Conservation (phyloP, 306 rosid genomes). For the Lathyrus sativus region DNA sequence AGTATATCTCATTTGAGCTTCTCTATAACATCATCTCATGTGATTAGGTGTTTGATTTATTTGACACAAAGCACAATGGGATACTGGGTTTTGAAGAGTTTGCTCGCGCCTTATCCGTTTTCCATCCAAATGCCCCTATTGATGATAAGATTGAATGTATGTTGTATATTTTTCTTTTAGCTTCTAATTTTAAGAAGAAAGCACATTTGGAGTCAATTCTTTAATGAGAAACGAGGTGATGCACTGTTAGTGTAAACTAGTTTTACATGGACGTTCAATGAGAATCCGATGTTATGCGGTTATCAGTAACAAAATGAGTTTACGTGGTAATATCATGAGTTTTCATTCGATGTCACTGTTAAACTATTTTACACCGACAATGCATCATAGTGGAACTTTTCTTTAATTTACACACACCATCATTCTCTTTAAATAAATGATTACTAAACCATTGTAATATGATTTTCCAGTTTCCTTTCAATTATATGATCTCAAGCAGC, state of each 20-base stretch:
- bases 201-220: not conserved
- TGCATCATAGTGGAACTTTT: too few relatives aligned
- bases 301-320: too few relatives aligned
- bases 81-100: conserved; percentile 97
- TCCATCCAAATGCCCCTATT: conserved; percentile 96
- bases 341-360: too few relatives aligned
- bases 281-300: too few relatives aligned
- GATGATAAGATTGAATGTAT: conserved; percentile 95
- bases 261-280: too few relatives aligned
- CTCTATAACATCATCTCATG: conserved; percentile 15
- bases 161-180: conserved; percentile 26
- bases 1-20: conserved; percentile 34
- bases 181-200: conserved; percentile 19
- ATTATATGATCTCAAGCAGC: conserved; percentile 98
- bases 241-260: too few relatives aligned
- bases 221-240: too few relatives aligned
- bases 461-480: conserved; percentile 87
- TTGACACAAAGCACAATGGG: conserved; percentile 97
- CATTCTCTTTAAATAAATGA: conserved; percentile 1
- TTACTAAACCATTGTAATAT: conserved; percentile 21
- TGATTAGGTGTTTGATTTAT: conserved; percentile 87
- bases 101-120: conserved; percentile 94
- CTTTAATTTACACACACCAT: conserved; percentile 17
- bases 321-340: too few relatives aligned
- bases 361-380: too few relatives aligned